phyloP scores from a whole-genome alignment of 805 yeast species.

The Candida chilensis region DNA sequence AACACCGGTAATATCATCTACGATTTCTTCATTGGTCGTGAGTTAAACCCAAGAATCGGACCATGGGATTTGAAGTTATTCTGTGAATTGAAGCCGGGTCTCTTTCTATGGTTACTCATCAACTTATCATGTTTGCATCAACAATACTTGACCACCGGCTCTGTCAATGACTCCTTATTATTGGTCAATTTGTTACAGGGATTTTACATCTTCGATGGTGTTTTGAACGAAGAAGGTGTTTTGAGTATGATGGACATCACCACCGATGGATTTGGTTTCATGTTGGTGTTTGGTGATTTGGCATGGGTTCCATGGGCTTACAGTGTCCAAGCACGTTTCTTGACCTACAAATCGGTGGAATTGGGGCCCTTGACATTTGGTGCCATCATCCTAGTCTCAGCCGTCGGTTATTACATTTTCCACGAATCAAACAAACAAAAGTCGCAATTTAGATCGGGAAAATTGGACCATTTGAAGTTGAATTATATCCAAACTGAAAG shows the following conservation, averaged over 20 bases:
- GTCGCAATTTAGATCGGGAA: constrained; percentile 73
- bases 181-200: constrained; percentile 65
- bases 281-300: constrained; percentile 92
- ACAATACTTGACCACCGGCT: constrained; percentile 56
- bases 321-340: constrained; percentile 75
- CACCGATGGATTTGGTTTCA: constrained; percentile 95
- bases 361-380: no score
- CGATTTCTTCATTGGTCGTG: constrained; percentile 97
- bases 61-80: constrained; percentile 81
- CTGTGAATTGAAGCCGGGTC: constrained; percentile 92
- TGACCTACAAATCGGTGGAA: constrained; percentile 52
- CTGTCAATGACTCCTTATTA: constrained; percentile 61
- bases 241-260: constrained; percentile 93
- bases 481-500: constrained; percentile 53
- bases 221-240: constrained; percentile 81
- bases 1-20: constrained; percentile 68
- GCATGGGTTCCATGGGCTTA: constrained; percentile 91
- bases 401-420: constrained; percentile 72
- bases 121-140: constrained; percentile 76
- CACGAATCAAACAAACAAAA: constrained; percentile 80
- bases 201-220: constrained; percentile 85
- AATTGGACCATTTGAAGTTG: constrained; percentile 56
- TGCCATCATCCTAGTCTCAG: constrained; percentile 14
- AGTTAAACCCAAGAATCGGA: constrained; percentile 85
- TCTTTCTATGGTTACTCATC: constrained; percentile 76